These are phyloP conservation scores for Hibiscus trionum DNA, from an alignment of 345 rosid species.

Conservation along the genomic window DNA sequence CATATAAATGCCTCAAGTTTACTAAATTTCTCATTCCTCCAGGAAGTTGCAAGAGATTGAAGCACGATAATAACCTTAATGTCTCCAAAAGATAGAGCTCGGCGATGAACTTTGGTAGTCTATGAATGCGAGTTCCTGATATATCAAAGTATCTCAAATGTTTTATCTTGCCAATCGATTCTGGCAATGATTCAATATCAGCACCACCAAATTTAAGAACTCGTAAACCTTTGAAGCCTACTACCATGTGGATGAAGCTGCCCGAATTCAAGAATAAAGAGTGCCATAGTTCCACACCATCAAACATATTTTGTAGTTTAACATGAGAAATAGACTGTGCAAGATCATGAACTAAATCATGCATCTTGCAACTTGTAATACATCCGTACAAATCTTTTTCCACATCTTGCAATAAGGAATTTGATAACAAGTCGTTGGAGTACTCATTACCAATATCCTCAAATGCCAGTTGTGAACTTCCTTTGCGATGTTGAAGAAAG, in stretches of 20 bases:
- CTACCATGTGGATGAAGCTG: background rate
- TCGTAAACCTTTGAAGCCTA: constrained; percentile 2
- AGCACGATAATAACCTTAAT: no score
- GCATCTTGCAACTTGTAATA: constrained; percentile 11
- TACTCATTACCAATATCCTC: constrained; percentile 11
- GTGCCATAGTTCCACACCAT: background rate
- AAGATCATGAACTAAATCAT: constrained; percentile 21
- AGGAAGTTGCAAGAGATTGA: no score
- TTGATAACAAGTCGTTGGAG: constrained; percentile 2
- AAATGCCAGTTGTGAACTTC: background rate
- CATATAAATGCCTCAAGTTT: no score
- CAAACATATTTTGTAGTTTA: background rate
- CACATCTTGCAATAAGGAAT: constrained; percentile 18
- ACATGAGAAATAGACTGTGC: background rate
- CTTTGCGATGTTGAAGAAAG: background rate
- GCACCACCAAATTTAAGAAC: background rate
- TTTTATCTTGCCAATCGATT: constrained; percentile 9
- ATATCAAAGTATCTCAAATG: constrained; percentile 13
- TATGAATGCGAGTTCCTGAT: background rate
- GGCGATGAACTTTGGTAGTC: background rate
- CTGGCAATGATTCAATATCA: background rate
- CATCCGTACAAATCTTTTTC: background rate
- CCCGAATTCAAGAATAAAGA: background rate
- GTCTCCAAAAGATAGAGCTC: no score
- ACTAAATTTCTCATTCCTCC: no score